A percentile compares a stretch with the other conserved stretches of the same genome.
Conservation (phyloP, 1,284 basidiomycete genomes). For the Caloboletus firmus region DNA sequence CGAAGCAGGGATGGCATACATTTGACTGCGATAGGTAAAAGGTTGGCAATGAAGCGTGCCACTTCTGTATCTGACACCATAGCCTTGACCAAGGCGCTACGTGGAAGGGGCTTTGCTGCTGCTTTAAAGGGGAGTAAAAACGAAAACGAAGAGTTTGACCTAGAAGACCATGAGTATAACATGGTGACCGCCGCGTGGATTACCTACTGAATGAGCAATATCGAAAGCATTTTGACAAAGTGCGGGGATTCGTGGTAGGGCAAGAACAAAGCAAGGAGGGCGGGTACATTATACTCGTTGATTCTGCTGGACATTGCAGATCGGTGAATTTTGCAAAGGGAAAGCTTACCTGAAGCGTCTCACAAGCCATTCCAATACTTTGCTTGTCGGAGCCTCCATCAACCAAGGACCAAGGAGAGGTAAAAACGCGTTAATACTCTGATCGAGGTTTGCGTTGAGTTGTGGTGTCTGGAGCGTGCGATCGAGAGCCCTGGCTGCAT, state of each 20-base stretch:
- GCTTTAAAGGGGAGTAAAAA: slow-evolving; percentile 78
- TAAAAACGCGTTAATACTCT: slow-evolving; percentile 64
- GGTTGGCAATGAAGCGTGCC: slow-evolving; percentile 65
- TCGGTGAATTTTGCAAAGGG: background rate
- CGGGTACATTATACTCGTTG: slow-evolving; percentile 89
- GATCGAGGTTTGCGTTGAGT: slow-evolving; percentile 63
- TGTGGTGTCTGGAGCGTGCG: slow-evolving; percentile 76
- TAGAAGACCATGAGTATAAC: slow-evolving; percentile 20
- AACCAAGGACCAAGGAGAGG: slow-evolving; percentile 77
- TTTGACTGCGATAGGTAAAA: slow-evolving; percentile 64
- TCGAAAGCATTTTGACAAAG: slow-evolving; percentile 91
- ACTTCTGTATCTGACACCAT: slow-evolving; percentile 75
- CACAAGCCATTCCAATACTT: slow-evolving; percentile 96
- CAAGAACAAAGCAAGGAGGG: slow-evolving; percentile 81
- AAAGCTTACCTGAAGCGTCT: slow-evolving; percentile 79
- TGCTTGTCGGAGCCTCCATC: slow-evolving; percentile 79
- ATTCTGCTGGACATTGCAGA: slow-evolving; percentile 52
- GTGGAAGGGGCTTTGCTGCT: slow-evolving; percentile 68
- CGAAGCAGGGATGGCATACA: slow-evolving; percentile 32
- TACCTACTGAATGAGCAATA: slow-evolving; percentile 73
- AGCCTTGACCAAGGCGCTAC: slow-evolving; percentile 67
- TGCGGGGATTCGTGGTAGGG: slow-evolving; percentile 96
- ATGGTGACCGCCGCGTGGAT: background rate
- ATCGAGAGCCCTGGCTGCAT: slow-evolving; percentile 75
- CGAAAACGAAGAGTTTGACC: slow-evolving; percentile 53